phyloP scores from a whole-genome alignment of 2,329 filamentous ascomycete species.

The Hypoxylon sp. region DNA sequence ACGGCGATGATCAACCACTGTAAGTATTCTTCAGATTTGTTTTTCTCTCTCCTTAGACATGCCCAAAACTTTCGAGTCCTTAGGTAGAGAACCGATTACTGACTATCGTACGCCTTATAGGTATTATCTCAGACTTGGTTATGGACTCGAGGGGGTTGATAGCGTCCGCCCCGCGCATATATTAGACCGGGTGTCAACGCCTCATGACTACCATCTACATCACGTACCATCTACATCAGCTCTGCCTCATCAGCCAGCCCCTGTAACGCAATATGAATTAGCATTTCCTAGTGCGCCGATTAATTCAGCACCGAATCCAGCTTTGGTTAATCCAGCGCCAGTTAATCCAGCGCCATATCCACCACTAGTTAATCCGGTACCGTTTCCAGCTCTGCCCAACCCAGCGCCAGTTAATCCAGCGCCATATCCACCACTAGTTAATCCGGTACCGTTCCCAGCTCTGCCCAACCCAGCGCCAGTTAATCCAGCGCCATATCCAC shows the following conservation, averaged over 20 bases:
- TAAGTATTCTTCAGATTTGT: neutral
- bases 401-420: too few relatives aligned
- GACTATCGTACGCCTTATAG: neutral
- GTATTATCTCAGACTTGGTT: slow-evolving; percentile 57
- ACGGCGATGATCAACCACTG: slow-evolving; percentile 47
- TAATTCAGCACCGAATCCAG: neutral
- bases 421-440: too few relatives aligned
- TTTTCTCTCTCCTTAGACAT: neutral
- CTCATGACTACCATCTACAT: slow-evolving; percentile 15
- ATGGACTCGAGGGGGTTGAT: slow-evolving; percentile 52
- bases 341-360: neutral
- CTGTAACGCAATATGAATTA: too few relatives aligned
- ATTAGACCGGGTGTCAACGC: neutral
- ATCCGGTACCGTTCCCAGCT: too few relatives aligned
- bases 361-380: too few relatives aligned
- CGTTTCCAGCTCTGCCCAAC: too few relatives aligned
- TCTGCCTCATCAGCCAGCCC: neutral
- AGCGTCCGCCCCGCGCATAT: too few relatives aligned
- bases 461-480: too few relatives aligned
- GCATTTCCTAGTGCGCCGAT: neutral
- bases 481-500: too few relatives aligned
- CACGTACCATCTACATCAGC: neutral
- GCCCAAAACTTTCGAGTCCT: neutral
- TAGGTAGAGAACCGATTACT: neutral
- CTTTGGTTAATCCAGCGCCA: neutral